These are phyloP conservation scores for Ananas comosus DNA, from an alignment of 176 grass and related monocot species.

Conservation along the genomic window DNA sequence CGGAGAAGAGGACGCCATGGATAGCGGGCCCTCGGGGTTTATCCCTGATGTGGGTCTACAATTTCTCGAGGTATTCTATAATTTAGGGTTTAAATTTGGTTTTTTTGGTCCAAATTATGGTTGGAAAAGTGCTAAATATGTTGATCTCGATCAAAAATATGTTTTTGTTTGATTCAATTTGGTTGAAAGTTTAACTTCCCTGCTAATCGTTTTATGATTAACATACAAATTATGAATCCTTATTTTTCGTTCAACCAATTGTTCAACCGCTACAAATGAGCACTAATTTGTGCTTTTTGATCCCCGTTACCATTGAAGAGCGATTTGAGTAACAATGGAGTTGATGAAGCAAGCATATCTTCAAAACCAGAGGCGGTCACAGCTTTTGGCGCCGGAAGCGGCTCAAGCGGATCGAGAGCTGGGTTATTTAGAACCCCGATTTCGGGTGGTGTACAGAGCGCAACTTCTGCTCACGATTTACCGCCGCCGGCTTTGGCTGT, in stretches of 20 bases:
- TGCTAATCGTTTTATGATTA: background rate
- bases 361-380: conserved; percentile 11
- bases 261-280: background rate
- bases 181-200: background rate
- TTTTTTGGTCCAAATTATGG: too few relatives aligned
- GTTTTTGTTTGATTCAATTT: too few relatives aligned
- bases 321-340: conserved; percentile 12
- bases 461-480: conserved; percentile 80
- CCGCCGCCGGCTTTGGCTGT: conserved; percentile 91
- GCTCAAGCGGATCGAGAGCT: conserved; percentile 51
- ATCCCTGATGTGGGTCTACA: background rate
- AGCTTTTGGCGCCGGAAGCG: conserved; percentile 22
- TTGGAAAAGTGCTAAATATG: too few relatives aligned
- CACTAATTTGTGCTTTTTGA: background rate
- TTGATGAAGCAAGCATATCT: conserved; percentile 5
- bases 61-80: too few relatives aligned
- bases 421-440: conserved; percentile 95
- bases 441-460: conserved; percentile 94
- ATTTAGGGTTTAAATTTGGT: too few relatives aligned
- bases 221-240: background rate
- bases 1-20: background rate
- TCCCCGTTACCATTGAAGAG: conserved; percentile 28
- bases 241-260: background rate
- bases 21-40: background rate
- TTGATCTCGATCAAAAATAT: too few relatives aligned